Base-by-base conservation (phyloP, 768 basidiomycete species). In the Russula emetica region DNA sequence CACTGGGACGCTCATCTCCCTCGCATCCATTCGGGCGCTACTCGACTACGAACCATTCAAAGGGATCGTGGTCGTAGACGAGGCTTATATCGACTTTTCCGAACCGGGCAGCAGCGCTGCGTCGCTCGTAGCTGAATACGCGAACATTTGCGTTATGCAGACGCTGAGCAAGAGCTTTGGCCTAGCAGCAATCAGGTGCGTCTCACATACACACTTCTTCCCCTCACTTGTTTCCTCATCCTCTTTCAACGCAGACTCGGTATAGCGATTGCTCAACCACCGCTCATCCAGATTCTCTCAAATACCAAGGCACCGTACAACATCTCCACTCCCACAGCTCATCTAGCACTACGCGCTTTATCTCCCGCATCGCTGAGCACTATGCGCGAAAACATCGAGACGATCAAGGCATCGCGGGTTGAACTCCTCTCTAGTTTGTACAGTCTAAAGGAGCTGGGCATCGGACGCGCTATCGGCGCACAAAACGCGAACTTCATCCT, bases 221-320 rank as follows among this genome's bases (percentile, higher is more conserved):
- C 14, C 28, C 56, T 62, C 9, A 63, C 36, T 26, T 53, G 44
- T 20, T n/a, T 66, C 22, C 49, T 58, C 50, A 56, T 13, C 52
- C 26, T 34, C 50, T 16, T 45, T 18, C 38, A 40, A 36, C 14
- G n/a, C 71, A 97, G 94, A 53, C 79, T 99, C 30, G 97, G 97
- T 0, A 84, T 95, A 52, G 92, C 93, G 0, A 77, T 98, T 60
- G 92, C 94, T 6, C 90, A 94, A 64, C 94, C 94, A 0, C 86
- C 92, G 0, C 78, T 99, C 14, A 89, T 98, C 51, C 95, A 94
- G 70, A 81, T 98, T 66, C 84, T 98, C 58, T 83, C 85, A 63
- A 98, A 98, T 74, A 90, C 95, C 30, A 99, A 99, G 74, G 97
- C 96, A 0, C 97, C 97, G 0, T 99, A 98, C 79, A 98, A 97